These are phyloP conservation scores for Rhododendron ovatum DNA, from an alignment of 148 eudicot genomes.

Conservation along the genomic window DNA sequence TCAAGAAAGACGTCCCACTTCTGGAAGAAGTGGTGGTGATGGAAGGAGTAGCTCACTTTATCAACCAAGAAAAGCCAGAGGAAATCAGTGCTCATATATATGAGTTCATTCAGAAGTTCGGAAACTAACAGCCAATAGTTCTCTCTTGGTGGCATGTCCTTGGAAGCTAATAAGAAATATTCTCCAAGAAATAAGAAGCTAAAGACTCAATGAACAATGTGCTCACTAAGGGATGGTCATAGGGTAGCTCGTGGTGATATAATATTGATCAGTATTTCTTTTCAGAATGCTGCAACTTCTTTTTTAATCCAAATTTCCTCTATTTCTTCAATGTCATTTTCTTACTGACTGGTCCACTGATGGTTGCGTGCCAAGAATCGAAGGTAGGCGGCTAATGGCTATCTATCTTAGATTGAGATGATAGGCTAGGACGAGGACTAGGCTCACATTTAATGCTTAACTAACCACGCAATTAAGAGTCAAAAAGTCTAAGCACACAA, in stretches of 20 bases:
- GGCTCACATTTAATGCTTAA: not conserved
- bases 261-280: not conserved
- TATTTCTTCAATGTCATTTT: not conserved
- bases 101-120: slow-evolving; percentile 39
- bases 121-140: not conserved
- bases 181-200: not conserved
- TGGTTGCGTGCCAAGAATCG: not conserved
- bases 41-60: slow-evolving; percentile 55
- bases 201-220: not conserved
- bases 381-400: not conserved
- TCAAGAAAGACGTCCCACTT: slow-evolving; percentile 54
- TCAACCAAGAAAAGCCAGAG: slow-evolving; percentile 58
- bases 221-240: not conserved
- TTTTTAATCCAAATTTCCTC: not conserved
- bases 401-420: not conserved
- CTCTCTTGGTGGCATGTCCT: not conserved
- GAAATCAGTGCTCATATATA: slow-evolving; percentile 41
- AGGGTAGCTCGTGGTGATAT: not conserved
- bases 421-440: not conserved
- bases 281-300: not conserved
- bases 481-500: not conserved
- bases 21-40: slow-evolving; percentile 52
- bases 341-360: not conserved
- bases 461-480: not conserved
- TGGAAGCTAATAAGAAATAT: not conserved